Conservation (phyloP, 495 filamentous ascomycete species). For the Talaromyces liani region DNA sequence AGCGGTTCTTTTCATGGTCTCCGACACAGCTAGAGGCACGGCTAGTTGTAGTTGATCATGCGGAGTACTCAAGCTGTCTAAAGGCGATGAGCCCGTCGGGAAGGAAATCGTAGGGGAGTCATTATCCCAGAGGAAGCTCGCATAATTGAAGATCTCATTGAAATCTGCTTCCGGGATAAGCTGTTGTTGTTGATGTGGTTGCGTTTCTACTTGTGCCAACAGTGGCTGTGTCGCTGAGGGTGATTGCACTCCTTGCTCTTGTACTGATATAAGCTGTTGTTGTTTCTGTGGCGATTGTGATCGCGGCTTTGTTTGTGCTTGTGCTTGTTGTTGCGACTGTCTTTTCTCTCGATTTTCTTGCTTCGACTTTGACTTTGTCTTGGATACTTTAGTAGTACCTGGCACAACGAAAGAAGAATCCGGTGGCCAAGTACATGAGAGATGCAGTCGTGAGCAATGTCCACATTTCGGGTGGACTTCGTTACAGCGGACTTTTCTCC, state of each 20-base stretch:
- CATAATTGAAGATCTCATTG: constrained; percentile 28
- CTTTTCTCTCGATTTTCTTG: neutral
- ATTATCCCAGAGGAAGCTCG: constrained; percentile 30
- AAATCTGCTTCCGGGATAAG: constrained; percentile 10
- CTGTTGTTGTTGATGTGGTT: neutral
- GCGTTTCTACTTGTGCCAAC: neutral
- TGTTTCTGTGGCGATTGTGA: neutral
- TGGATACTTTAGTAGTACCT: neutral
- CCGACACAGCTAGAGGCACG: neutral
- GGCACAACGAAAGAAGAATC: neutral
- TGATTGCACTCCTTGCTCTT: neutral
- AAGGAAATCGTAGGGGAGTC: constrained; percentile 8
- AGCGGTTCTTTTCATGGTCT: neutral
- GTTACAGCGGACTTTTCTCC: constrained; percentile 6
- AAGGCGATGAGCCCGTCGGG: neutral
- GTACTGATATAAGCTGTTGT: neutral
- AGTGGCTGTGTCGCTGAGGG: neutral
- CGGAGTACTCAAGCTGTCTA: neutral
- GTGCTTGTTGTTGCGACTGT: neutral
- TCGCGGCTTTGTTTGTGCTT: neutral
- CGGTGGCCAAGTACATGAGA: neutral
- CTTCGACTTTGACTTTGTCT: neutral
- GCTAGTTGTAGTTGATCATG: neutral
- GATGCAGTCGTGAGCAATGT: neutral
- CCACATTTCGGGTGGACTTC: neutral